Conservation (phyloP, 768 basidiomycete genomes). For the Hysterangium stoloniferum region DNA sequence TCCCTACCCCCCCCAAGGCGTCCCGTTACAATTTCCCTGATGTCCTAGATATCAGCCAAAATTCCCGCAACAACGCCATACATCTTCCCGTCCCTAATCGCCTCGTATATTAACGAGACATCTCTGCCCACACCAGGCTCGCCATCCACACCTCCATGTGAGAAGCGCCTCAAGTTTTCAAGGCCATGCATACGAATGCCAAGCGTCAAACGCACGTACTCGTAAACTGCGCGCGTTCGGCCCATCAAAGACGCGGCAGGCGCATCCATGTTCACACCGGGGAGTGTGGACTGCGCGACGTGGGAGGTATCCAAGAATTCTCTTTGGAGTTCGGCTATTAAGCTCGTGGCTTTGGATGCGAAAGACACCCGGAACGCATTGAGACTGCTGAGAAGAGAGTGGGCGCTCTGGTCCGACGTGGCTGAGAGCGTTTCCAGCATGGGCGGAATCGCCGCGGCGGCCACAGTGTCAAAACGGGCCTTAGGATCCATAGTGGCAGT, state of each 20-base stretch:
- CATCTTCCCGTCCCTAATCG: constrained; percentile 65
- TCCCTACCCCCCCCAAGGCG: no score
- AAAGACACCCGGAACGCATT: constrained; percentile 48
- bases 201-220: constrained; percentile 62
- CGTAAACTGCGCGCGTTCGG: constrained; percentile 65
- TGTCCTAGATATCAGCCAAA: constrained; percentile 24
- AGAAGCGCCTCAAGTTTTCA: constrained; percentile 45
- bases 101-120: constrained; percentile 71
- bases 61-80: constrained; percentile 47
- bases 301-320: neutral
- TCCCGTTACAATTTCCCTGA: no score
- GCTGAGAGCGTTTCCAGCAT: constrained; percentile 32
- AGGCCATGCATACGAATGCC: constrained; percentile 77
- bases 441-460: constrained; percentile 48
- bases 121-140: constrained; percentile 58
- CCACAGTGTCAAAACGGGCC: constrained; percentile 65
- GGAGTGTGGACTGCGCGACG: constrained; percentile 6
- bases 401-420: constrained; percentile 39
- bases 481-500: constrained; percentile 66
- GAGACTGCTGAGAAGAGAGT: constrained; percentile 22
- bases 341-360: constrained; percentile 36
- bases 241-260: constrained; percentile 64
- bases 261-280: constrained; percentile 21
- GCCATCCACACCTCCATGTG: constrained; percentile 43
- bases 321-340: constrained; percentile 30